phyloP scores from a whole-genome alignment of 352 stramenopile genomes.

The Blastocystis sp. region DNA sequence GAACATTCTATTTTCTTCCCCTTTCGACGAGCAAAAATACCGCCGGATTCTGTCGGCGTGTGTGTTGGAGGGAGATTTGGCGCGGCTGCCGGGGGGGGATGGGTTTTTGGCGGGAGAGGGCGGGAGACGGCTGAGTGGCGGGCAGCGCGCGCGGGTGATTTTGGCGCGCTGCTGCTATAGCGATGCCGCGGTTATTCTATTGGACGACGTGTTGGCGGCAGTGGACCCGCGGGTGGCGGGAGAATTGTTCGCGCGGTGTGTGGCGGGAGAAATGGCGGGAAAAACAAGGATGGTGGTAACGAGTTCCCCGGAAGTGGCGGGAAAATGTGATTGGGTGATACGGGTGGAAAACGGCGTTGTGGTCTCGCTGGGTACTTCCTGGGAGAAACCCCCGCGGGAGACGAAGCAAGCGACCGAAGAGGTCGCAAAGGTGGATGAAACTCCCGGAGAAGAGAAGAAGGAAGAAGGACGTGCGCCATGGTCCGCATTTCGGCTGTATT shows the following conservation, averaged over 20 bases:
- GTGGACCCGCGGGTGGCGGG: slow-evolving; percentile 85
- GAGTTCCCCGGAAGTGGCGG: slow-evolving; percentile 61
- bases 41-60: slow-evolving; percentile 63
- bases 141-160: slow-evolving; percentile 71
- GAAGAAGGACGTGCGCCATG: background rate
- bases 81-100: slow-evolving; percentile 70
- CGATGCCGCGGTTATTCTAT: slow-evolving; percentile 68
- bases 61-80: slow-evolving; percentile 68
- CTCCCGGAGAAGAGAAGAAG: background rate
- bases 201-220: slow-evolving; percentile 86
- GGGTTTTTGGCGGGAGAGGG: slow-evolving; percentile 69
- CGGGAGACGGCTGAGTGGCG: slow-evolving; percentile 73
- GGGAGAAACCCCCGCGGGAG: no score
- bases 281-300: slow-evolving; percentile 63
- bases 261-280: slow-evolving; percentile 63
- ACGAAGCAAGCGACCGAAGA: background rate
- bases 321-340: slow-evolving; percentile 60
- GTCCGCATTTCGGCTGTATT: slow-evolving; percentile 46
- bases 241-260: slow-evolving; percentile 82
- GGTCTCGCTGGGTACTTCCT: slow-evolving; percentile 70
- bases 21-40: slow-evolving; percentile 67
- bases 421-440: background rate
- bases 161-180: slow-evolving; percentile 72
- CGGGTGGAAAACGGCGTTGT: slow-evolving; percentile 61
- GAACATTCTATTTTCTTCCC: slow-evolving; percentile 79